Evolutionary conservation across 129 eudicot genomes (phyloP).

Genomic region (Chrysanthemum seticuspe): DNA sequence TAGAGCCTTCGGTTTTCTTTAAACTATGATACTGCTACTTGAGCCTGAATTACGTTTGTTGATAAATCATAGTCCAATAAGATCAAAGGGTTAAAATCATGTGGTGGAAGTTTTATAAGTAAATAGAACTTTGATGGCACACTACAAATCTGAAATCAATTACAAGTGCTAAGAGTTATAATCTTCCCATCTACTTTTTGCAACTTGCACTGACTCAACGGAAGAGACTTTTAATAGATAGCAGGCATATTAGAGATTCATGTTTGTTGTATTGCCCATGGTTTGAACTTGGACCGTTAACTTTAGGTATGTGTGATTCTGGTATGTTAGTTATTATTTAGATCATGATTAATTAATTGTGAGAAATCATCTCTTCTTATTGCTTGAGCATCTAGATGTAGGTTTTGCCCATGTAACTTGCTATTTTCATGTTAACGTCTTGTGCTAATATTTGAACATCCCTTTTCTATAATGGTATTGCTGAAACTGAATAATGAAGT

Average conservation of each 20-base stretch:
- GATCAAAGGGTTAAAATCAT: no score
- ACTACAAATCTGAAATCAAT: neutral
- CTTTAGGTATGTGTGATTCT: neutral
- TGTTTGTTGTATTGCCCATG: neutral
- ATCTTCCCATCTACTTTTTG: neutral
- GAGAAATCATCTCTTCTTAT: neutral
- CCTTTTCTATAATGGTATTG: constrained; percentile 1
- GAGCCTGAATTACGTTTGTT: no score
- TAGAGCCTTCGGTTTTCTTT: no score
- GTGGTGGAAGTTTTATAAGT: no score
- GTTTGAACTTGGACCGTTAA: neutral
- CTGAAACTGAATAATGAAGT: neutral
- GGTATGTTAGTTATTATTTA: neutral
- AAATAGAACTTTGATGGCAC: no score
- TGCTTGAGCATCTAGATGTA: neutral
- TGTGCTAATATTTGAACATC: neutral
- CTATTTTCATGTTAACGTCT: neutral
- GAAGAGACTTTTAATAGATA: neutral
- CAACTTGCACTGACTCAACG: neutral
- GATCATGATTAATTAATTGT: neutral
- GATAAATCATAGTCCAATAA: no score
- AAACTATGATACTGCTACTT: no score
- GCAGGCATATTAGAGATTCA: neutral
- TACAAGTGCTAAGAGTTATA: neutral
- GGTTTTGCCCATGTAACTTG: neutral